Evolutionary conservation across 495 filamentous ascomycete species (phyloP).

Genomic region (Aspergillus sclerotiicarbonarius): DNA sequence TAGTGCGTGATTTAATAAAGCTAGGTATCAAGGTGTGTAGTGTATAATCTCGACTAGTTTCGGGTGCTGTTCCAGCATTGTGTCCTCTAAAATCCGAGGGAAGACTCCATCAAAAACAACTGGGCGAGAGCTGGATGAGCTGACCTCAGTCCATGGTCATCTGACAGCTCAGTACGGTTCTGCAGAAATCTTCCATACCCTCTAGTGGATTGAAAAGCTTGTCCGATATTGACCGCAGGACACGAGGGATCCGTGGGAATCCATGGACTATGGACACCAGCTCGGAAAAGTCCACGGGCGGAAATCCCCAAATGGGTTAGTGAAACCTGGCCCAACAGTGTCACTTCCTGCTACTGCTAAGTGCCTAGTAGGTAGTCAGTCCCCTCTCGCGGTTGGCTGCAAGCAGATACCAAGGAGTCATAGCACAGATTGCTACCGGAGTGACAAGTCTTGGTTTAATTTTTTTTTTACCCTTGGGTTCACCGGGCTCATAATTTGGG

Average conservation of each 20-base stretch:
- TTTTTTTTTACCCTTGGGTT: neutral
- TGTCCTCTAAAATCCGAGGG: too few species aligned
- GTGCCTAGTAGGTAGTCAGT: neutral
- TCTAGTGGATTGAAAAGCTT: neutral
- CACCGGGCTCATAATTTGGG: too few species aligned
- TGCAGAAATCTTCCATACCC: neutral
- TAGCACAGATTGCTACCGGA: neutral
- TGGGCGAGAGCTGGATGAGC: too few species aligned
- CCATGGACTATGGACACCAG: neutral
- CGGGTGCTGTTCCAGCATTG: neutral
- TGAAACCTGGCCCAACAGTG: neutral
- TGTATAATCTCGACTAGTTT: neutral
- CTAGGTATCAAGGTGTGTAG: neutral
- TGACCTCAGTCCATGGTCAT: too few species aligned
- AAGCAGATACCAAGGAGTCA: neutral
- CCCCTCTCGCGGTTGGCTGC: neutral
- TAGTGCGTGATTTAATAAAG: neutral
- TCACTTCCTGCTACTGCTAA: neutral
- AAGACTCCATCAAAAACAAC: too few species aligned
- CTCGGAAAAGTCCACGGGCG: neutral
- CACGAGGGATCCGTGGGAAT: neutral
- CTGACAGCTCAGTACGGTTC: too few species aligned
- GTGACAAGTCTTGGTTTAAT: too few species aligned
- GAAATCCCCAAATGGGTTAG: neutral
- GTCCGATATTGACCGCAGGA: neutral